Conservation (phyloP, 192 early-diverging fungal genomes). For the Linderina pennispora region DNA sequence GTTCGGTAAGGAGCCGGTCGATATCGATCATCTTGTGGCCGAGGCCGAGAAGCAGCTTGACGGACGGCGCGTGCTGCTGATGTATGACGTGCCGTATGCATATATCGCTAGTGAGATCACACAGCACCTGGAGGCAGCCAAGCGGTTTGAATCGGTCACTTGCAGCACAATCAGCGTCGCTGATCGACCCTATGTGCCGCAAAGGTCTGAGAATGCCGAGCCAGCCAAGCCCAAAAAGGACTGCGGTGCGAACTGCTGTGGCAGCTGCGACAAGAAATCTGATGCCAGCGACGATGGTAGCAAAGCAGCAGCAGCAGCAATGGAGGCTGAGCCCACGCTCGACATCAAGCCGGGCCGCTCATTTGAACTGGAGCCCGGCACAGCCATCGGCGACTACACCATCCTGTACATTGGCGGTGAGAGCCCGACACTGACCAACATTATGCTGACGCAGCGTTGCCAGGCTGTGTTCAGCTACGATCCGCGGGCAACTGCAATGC, state of each 20-base stretch:
- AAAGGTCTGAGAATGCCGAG: not conserved
- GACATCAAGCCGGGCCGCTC: slow-evolving; percentile 41
- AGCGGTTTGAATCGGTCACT: slow-evolving; percentile 3
- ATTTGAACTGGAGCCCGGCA: slow-evolving; percentile 47
- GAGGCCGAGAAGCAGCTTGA: slow-evolving; percentile 43
- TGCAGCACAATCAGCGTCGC: slow-evolving; percentile 4
- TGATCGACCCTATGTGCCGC: slow-evolving; percentile 6
- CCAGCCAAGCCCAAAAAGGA: not conserved
- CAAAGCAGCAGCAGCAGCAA: not conserved
- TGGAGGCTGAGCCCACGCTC: not conserved
- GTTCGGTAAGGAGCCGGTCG: slow-evolving; percentile 71
- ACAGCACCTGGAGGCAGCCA: not conserved
- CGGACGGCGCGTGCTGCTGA: slow-evolving; percentile 51
- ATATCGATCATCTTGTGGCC: slow-evolving; percentile 51
- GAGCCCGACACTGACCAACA: slow-evolving; percentile 76
- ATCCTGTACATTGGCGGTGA: slow-evolving; percentile 84
- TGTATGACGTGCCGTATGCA: slow-evolving; percentile 72
- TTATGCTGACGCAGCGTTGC: slow-evolving; percentile 68
- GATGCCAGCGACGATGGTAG: not conserved
- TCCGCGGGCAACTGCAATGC: slow-evolving; percentile 49
- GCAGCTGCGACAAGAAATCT: not conserved
- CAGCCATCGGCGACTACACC: slow-evolving; percentile 54
- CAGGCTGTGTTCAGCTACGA: slow-evolving; percentile 60
- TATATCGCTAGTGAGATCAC: slow-evolving; percentile 48
- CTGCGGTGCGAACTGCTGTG: not conserved